These are phyloP conservation scores for Cryphonectria parasitica DNA, from an alignment of 2,329 filamentous ascomycete genomes.

Conservation along the genomic window DNA sequence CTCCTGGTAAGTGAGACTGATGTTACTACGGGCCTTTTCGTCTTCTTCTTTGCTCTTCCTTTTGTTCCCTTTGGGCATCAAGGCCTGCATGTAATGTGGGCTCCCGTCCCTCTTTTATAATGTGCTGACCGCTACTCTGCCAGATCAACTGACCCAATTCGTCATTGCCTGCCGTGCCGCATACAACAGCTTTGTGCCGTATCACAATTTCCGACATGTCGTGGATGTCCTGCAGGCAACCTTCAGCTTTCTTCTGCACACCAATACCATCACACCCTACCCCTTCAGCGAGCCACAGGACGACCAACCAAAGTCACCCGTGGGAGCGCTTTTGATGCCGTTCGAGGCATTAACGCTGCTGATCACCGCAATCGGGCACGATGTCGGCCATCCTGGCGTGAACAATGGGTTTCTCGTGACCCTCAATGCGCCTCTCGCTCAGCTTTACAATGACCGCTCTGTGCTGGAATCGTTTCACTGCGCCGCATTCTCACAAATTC, in stretches of 20 bases:
- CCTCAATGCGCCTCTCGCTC: constrained; percentile 88
- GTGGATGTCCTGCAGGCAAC: constrained; percentile 94
- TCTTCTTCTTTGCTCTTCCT: constrained; percentile 16
- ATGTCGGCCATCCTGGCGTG: constrained; percentile 95
- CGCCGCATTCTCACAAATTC: constrained; percentile 93
- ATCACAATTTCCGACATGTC: constrained; percentile 98
- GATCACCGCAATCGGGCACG: constrained; percentile 95
- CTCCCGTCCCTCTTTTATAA: neutral
- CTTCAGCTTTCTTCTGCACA: constrained; percentile 84
- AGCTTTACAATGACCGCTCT: constrained; percentile 95
- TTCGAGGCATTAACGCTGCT: constrained; percentile 89
- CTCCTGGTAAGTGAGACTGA: constrained; percentile 63
- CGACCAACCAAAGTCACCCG: constrained; percentile 56
- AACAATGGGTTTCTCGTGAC: constrained; percentile 96
- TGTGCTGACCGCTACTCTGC: constrained; percentile 45
- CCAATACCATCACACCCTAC: constrained; percentile 76
- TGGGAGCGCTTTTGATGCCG: constrained; percentile 77
- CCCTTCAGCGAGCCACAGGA: constrained; percentile 40
- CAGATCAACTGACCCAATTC: constrained; percentile 82
- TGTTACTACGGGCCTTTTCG: constrained; percentile 15
- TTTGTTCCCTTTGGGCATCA: constrained; percentile 30
- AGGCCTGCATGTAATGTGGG: constrained; percentile 23
- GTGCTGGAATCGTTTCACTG: constrained; percentile 98
- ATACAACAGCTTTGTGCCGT: constrained; percentile 96
- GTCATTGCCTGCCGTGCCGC: constrained; percentile 85